These are phyloP conservation scores for Euryodendron excelsum DNA, from an alignment of 148 eudicot species.

Conservation along the genomic window DNA sequence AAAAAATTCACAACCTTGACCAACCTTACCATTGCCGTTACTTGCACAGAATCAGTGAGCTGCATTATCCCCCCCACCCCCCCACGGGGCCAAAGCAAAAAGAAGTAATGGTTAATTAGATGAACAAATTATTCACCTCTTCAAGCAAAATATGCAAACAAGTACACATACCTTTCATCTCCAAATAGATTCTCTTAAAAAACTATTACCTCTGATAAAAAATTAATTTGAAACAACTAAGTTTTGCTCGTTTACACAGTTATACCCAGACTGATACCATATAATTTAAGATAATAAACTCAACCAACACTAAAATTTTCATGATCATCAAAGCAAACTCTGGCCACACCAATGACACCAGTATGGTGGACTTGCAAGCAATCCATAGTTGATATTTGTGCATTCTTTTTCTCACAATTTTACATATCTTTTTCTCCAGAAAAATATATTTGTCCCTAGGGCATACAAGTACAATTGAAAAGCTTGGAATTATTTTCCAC, in stretches of 20 bases:
- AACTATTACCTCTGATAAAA: not conserved
- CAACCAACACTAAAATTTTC: not conserved
- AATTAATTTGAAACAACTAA: not conserved
- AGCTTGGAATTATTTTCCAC: not conserved
- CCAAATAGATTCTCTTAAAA: not conserved
- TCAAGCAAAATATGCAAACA: not conserved
- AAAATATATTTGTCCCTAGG: not conserved
- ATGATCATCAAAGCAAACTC: not conserved
- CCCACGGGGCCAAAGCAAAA: not conserved
- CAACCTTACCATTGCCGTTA: not conserved
- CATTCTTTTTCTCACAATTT: not conserved
- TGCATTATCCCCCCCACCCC: not conserved
- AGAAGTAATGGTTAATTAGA: too few relatives aligned
- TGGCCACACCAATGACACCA: not conserved
- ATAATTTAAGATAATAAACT: too few relatives aligned
- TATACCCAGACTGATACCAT: too few relatives aligned
- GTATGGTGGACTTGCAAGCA: not conserved
- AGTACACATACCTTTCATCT: not conserved
- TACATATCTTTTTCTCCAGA: not conserved
- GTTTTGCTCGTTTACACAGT: too few relatives aligned
- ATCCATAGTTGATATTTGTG: not conserved
- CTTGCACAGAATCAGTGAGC: too few relatives aligned
- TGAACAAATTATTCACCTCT: not conserved
- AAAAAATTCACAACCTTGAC: not conserved
- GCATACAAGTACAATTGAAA: not conserved